Conservation (phyloP, 2,329 filamentous ascomycete genomes). For the Teratosphaeria zuluensis region DNA sequence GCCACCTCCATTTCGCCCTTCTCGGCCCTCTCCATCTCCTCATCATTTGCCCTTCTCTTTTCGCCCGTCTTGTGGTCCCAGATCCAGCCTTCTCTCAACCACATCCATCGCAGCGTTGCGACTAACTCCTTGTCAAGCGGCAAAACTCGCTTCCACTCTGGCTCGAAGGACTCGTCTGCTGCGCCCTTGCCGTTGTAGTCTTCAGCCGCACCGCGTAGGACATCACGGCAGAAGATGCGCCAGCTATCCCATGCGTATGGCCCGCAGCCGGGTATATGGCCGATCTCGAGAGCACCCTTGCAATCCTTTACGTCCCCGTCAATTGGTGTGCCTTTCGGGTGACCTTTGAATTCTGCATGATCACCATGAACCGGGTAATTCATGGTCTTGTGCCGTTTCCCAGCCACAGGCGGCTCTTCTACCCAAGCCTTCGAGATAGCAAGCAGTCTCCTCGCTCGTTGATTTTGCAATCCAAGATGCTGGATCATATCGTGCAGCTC, state of each 20-base stretch:
- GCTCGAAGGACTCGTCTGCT: conserved; percentile 49
- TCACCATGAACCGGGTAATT: conserved; percentile 5
- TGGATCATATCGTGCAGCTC: conserved; percentile 55
- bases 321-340: not conserved
- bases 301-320: conserved; percentile 30
- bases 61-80: conserved; percentile 69
- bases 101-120: conserved; percentile 82
- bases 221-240: conserved; percentile 86
- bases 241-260: conserved; percentile 81
- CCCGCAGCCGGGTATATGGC: conserved; percentile 67
- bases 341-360: conserved; percentile 1
- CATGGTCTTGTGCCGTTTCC: conserved; percentile 38
- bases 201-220: conserved; percentile 53
- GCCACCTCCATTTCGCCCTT: conserved; percentile 43
- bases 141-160: conserved; percentile 82
- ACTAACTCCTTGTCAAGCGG: conserved; percentile 82
- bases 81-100: conserved; percentile 74
- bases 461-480: conserved; percentile 60
- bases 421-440: conserved; percentile 62
- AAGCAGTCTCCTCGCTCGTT: conserved; percentile 59
- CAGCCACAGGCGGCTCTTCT: conserved; percentile 49
- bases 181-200: conserved; percentile 55
- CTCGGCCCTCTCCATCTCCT: conserved; percentile 48
- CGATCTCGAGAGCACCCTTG: conserved; percentile 66
- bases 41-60: conserved; percentile 42